Conservation (phyloP, 164 flowering plant genomes). For the Cinnamomum micranthum region DNA sequence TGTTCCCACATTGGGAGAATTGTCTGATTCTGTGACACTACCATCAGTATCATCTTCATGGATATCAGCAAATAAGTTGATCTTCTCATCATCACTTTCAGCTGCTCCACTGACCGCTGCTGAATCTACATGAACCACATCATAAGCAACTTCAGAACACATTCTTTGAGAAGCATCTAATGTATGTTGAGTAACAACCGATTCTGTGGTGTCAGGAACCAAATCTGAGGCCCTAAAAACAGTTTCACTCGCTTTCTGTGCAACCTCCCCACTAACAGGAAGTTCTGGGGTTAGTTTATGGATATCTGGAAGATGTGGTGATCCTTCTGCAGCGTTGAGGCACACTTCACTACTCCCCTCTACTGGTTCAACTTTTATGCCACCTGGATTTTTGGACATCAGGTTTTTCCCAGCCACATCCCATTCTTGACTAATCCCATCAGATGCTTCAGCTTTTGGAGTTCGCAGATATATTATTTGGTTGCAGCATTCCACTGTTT, state of each 20-base stretch:
- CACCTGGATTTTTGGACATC: slow-evolving; percentile 14
- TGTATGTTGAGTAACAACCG: too few relatives aligned
- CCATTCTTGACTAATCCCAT: slow-evolving; percentile 10
- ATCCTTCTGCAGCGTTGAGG: slow-evolving; percentile 14
- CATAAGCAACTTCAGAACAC: too few relatives aligned
- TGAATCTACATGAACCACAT: slow-evolving; percentile 12
- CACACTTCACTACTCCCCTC: slow-evolving; percentile 9
- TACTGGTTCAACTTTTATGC: slow-evolving; percentile 38
- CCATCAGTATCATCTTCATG: slow-evolving; percentile 33
- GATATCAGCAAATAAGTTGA: slow-evolving; percentile 34
- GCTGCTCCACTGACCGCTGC: slow-evolving; percentile 19
- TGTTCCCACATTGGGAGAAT: slow-evolving; percentile 19
- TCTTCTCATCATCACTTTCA: slow-evolving; percentile 37
- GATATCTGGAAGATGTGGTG: slow-evolving; percentile 7
- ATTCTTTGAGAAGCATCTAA: too few relatives aligned
- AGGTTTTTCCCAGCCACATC: neutral
- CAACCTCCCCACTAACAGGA: slow-evolving; percentile 6
- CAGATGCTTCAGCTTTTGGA: slow-evolving; percentile 30
- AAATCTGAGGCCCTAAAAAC: slow-evolving; percentile 10
- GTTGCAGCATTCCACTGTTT: slow-evolving; percentile 1
- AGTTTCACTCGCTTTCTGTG: slow-evolving; percentile 15
- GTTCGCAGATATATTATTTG: slow-evolving; percentile 7
- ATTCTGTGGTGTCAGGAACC: too few relatives aligned
- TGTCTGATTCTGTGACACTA: slow-evolving; percentile 41
- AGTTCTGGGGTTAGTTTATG: neutral